phyloP scores from a whole-genome alignment of 2,329 filamentous ascomycete genomes.

The Colletotrichum musicola region DNA sequence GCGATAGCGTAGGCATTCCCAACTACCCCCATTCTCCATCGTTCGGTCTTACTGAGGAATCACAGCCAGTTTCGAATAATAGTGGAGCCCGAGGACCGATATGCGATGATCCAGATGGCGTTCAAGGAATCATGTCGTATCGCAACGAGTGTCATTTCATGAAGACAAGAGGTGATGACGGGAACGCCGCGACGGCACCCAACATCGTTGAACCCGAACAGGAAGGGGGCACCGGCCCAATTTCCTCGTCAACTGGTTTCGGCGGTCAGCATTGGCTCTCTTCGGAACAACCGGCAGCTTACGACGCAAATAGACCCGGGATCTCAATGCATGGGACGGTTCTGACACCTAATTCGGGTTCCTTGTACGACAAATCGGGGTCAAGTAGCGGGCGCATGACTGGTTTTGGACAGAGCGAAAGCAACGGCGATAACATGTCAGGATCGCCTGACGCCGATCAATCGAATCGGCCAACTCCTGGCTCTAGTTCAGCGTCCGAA shows the following conservation, averaged over 20 bases:
- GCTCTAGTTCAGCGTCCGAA: conserved; percentile 66
- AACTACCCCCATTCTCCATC: not conserved
- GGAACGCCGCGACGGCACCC: conserved; percentile 53
- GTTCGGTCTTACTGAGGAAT: conserved; percentile 41
- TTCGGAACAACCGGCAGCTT: conserved; percentile 54
- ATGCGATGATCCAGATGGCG: conserved; percentile 49
- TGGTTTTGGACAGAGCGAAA: conserved; percentile 57
- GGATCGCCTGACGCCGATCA: conserved; percentile 62
- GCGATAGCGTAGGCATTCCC: conserved; percentile 60
- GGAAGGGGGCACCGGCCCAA: conserved; percentile 44
- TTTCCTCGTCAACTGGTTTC: conserved; percentile 45
- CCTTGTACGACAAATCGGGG: conserved; percentile 49
- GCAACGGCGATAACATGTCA: conserved; percentile 59
- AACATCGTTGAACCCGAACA: conserved; percentile 55
- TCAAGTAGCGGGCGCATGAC: conserved; percentile 45
- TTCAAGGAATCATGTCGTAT: conserved; percentile 58
- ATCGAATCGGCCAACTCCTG: conserved; percentile 70
- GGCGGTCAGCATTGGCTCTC: conserved; percentile 53
- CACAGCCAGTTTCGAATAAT: conserved; percentile 46
- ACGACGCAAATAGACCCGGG: conserved; percentile 33
- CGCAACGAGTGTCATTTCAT: conserved; percentile 59
- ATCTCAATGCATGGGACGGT: conserved; percentile 34
- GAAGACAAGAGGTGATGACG: conserved; percentile 55
- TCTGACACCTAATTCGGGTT: conserved; percentile 38
- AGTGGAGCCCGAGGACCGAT: conserved; percentile 41